A percentile compares a stretch with the other conserved stretches of the same genome.
phyloP scores from a whole-genome alignment of 257 asterid genomes.

The Solanum chaucha region DNA sequence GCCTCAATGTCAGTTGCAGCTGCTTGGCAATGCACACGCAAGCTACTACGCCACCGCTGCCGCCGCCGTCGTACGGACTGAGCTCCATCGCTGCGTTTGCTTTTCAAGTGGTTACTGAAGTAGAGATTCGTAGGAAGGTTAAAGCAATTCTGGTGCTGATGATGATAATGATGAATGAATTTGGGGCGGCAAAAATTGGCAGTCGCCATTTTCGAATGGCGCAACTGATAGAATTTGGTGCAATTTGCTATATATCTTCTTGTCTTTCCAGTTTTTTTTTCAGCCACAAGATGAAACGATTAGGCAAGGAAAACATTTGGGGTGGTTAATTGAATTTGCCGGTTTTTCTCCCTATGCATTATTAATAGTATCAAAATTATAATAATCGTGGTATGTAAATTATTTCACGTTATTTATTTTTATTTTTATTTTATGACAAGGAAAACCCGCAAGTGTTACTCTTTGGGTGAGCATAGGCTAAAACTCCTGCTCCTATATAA shows the following conservation, averaged over 20 bases:
- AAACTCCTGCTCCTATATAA: too few species aligned
- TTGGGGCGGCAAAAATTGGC: slow-evolving; percentile 21
- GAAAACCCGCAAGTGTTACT: accelerated
- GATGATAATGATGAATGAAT: slow-evolving; percentile 1
- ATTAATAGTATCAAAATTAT: too few species aligned
- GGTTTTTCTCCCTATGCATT: not conserved
- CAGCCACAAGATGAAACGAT: not conserved
- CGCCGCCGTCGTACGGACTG: slow-evolving; percentile 17
- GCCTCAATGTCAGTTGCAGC: slow-evolving; percentile 30
- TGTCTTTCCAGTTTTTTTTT: not conserved
- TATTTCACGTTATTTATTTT: too few species aligned
- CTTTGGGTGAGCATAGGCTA: too few species aligned
- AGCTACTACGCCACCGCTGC: not conserved
- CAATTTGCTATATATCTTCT: not conserved
- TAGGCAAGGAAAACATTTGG: not conserved
- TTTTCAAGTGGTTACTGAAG: slow-evolving; percentile 1
- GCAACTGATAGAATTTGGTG: not conserved
- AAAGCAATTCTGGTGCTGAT: not conserved
- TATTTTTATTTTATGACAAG: too few species aligned
- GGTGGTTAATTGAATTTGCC: not conserved
- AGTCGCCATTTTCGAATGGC: slow-evolving; percentile 7
- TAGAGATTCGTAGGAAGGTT: slow-evolving; percentile 2
- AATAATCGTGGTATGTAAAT: too few species aligned
- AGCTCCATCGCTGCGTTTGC: not conserved
- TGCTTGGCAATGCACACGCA: slow-evolving; percentile 30